Evolutionary conservation across 805 yeast species (phyloP).

Genomic region (Wickerhamomyces hampshirensis): DNA sequence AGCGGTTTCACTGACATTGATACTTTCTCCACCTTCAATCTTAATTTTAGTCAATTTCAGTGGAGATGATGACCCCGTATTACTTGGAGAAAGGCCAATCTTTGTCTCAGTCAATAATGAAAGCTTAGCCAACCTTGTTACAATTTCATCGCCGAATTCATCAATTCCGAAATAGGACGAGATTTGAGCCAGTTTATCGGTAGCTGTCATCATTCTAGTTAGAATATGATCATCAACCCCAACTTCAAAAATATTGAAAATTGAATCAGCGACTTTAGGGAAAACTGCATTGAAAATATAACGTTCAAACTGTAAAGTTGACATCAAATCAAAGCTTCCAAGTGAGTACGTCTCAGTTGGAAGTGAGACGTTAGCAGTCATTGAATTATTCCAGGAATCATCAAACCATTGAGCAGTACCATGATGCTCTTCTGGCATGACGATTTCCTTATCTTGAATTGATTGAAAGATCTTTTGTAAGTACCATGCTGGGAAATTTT

Average conservation of each 20-base stretch:
- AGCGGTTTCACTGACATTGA: slow-evolving; percentile 77
- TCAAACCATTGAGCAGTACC: slow-evolving; percentile 92
- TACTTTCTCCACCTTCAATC: slow-evolving; percentile 25
- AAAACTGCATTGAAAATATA: slow-evolving; percentile 64
- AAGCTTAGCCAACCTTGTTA: slow-evolving; percentile 64
- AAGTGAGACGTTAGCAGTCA: slow-evolving; percentile 35
- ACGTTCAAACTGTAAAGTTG: slow-evolving; percentile 57
- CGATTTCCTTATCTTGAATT: slow-evolving; percentile 80
- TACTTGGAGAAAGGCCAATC: slow-evolving; percentile 1
- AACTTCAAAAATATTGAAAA: slow-evolving; percentile 74
- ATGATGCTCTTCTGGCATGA: slow-evolving; percentile 97
- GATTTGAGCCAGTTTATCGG: slow-evolving; percentile 79
- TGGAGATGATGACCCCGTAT: slow-evolving; percentile 5
- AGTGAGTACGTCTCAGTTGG: slow-evolving; percentile 24
- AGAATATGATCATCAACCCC: slow-evolving; percentile 90
- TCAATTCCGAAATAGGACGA: slow-evolving; percentile 60
- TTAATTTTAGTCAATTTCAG: slow-evolving; percentile 21
- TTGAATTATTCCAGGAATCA: slow-evolving; percentile 72
- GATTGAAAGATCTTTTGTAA: slow-evolving; percentile 74
- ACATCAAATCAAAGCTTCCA: slow-evolving; percentile 20
- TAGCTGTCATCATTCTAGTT: slow-evolving; percentile 78
- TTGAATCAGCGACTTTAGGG: slow-evolving; percentile 61
- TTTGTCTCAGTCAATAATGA: slow-evolving; percentile 43
- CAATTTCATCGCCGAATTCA: slow-evolving; percentile 57
- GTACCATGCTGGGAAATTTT: slow-evolving; percentile 84